Conservation (phyloP, 2,329 filamentous ascomycete species). For the Rachicladosporium sp. region DNA sequence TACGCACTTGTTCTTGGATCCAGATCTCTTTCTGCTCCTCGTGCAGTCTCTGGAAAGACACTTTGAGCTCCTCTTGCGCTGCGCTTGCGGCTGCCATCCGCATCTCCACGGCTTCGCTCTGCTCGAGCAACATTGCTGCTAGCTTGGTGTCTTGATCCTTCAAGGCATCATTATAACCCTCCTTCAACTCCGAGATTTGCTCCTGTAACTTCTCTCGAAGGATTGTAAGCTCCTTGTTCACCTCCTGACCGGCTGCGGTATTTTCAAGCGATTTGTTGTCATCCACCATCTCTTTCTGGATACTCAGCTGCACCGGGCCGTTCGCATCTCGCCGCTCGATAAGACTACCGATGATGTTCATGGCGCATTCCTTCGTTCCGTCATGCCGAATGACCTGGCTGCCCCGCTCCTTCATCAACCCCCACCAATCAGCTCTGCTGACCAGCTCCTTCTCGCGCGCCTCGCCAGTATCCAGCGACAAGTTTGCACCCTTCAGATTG, state of each 20-base stretch:
- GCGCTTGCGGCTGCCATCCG: conserved; percentile 7
- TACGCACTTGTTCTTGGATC: neutral
- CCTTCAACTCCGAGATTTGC: conserved; percentile 1
- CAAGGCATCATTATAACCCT: conserved; percentile 1
- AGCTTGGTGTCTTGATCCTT: conserved; percentile 6
- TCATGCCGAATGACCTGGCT: conserved; percentile 7
- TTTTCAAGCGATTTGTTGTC: conserved; percentile 10
- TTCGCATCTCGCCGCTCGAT: conserved; percentile 1
- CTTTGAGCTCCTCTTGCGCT: conserved; percentile 5
- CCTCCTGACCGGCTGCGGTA: conserved; percentile 11
- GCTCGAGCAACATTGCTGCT: conserved; percentile 4
- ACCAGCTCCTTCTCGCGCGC: conserved; percentile 6
- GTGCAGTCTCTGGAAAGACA: conserved; percentile 4
- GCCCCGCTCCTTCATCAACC: conserved; percentile 10
- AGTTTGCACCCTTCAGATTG: neutral
- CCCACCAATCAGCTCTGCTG: conserved; percentile 9
- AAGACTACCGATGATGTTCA: conserved; percentile 9
- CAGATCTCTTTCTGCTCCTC: conserved; percentile 3
- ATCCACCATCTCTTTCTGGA: conserved; percentile 15
- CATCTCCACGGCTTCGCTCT: conserved; percentile 5
- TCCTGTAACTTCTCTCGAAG: conserved; percentile 8
- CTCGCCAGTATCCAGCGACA: conserved; percentile 11
- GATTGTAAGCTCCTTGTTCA: conserved; percentile 10
- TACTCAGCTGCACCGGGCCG: conserved; percentile 7
- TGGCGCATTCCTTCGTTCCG: conserved; percentile 8